phyloP scores from a whole-genome alignment of 2,329 filamentous ascomycete genomes.

The Hymenoscyphus repandus region DNA sequence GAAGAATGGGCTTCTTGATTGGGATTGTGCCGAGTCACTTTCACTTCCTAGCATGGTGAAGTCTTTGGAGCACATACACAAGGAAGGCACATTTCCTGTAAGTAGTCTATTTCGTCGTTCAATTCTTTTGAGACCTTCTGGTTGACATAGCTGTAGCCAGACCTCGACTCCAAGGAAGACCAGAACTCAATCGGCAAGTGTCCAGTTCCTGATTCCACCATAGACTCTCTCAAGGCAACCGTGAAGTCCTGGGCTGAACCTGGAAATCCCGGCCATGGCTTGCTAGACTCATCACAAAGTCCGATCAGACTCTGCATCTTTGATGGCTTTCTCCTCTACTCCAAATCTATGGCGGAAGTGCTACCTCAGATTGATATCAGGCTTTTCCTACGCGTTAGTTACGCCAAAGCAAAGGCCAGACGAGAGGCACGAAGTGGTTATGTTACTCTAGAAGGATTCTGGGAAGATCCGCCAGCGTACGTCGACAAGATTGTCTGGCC shows the following conservation, averaged over 20 bases:
- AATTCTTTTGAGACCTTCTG: background rate
- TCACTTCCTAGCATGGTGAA: conserved; percentile 63
- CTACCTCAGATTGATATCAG: conserved; percentile 64
- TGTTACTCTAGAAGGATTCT: conserved; percentile 83
- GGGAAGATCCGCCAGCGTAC: conserved; percentile 90
- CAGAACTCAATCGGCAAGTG: conserved; percentile 54
- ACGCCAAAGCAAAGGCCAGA: conserved; percentile 56
- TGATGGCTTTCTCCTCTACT: conserved; percentile 85
- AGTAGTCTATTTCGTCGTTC: conserved; percentile 27
- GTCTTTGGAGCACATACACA: conserved; percentile 65
- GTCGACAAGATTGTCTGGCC: conserved; percentile 96
- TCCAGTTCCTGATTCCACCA: conserved; percentile 44
- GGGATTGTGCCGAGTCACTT: conserved; percentile 83
- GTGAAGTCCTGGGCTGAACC: conserved; percentile 44
- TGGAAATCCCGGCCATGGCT: conserved; percentile 39
- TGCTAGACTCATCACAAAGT: conserved; percentile 21
- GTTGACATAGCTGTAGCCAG: conserved; percentile 36
- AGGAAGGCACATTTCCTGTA: conserved; percentile 61
- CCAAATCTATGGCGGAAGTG: conserved; percentile 45
- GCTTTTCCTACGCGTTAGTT: conserved; percentile 70
- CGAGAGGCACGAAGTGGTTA: conserved; percentile 69
- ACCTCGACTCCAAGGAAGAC: conserved; percentile 54
- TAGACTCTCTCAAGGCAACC: conserved; percentile 41
- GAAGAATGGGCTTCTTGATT: conserved; percentile 67
- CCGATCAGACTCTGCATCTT: conserved; percentile 58